A percentile compares a stretch with the other conserved stretches of the same genome.
phyloP scores from a whole-genome alignment of 192 early-diverging fungal genomes.

The Haplosporangium gracile region DNA sequence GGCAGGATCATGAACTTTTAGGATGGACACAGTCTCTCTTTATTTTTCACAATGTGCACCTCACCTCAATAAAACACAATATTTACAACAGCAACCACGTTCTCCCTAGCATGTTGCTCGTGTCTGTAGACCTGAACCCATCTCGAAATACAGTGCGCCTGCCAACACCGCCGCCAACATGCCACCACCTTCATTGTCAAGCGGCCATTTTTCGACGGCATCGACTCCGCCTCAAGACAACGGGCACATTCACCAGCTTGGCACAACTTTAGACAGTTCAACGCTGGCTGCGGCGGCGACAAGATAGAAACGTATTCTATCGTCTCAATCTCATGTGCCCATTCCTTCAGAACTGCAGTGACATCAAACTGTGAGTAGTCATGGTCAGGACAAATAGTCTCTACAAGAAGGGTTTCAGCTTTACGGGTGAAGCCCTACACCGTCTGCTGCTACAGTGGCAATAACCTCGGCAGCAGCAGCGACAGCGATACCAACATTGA shows the following conservation, averaged over 20 bases:
- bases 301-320: slow-evolving; percentile 28
- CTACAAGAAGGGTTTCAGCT: slow-evolving; percentile 18
- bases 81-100: too few species aligned
- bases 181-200: too few species aligned
- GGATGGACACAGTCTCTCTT: too few species aligned
- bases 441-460: slow-evolving; percentile 15
- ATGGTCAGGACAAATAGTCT: slow-evolving; percentile 25
- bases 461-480: too few species aligned
- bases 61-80: too few species aligned
- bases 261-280: slow-evolving; percentile 12
- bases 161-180: too few species aligned
- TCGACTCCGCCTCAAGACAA: slow-evolving; percentile 12
- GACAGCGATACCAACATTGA: too few species aligned
- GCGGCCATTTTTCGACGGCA: too few species aligned
- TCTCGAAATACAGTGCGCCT: too few species aligned
- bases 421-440: neutral
- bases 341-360: neutral
- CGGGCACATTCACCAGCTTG: neutral
- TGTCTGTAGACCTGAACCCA: too few species aligned
- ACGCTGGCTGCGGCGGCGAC: slow-evolving; percentile 28
- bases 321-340: slow-evolving; percentile 16
- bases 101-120: too few species aligned
- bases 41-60: too few species aligned
- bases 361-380: slow-evolving; percentile 19
- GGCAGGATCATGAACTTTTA: neutral